Evolutionary conservation across 2,329 filamentous ascomycete species (phyloP).

Genomic region (Neonectria hederae): DNA sequence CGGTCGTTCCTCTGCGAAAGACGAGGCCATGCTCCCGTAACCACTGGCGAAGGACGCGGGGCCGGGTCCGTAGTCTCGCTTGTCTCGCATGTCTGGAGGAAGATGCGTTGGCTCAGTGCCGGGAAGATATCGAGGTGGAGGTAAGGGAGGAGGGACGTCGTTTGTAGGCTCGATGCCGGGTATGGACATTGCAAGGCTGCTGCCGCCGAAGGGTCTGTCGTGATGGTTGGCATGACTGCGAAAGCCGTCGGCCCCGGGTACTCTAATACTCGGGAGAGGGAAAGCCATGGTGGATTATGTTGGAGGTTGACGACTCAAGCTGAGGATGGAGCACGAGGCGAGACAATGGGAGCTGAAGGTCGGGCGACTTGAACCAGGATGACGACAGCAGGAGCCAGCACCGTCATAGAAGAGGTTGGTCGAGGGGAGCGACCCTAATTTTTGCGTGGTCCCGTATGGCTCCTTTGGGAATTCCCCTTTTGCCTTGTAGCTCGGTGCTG

Average conservation of each 20-base stretch:
- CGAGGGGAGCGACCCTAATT: slow-evolving; percentile 20
- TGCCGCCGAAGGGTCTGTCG: slow-evolving; percentile 46
- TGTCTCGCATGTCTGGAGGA: slow-evolving; percentile 44
- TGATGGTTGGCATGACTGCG: slow-evolving; percentile 41
- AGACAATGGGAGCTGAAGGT: slow-evolving; percentile 40
- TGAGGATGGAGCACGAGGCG: slow-evolving; percentile 40
- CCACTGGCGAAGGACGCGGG: slow-evolving; percentile 47
- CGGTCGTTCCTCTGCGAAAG: slow-evolving; percentile 47
- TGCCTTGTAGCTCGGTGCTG: slow-evolving; percentile 28
- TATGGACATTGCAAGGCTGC: slow-evolving; percentile 54
- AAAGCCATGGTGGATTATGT: slow-evolving; percentile 48
- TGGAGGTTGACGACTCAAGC: slow-evolving; percentile 36
- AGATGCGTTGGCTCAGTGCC: slow-evolving; percentile 47
- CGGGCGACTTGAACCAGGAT: slow-evolving; percentile 36
- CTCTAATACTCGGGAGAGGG: slow-evolving; percentile 51
- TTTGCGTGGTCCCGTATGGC: slow-evolving; percentile 19
- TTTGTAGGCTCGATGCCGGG: slow-evolving; percentile 48
- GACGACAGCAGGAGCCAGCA: slow-evolving; percentile 34
- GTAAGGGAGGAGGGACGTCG: slow-evolving; percentile 55
- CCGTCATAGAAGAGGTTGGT: slow-evolving; percentile 39
- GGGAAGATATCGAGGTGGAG: slow-evolving; percentile 54
- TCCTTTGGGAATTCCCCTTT: slow-evolving; percentile 21
- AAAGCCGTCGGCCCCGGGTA: slow-evolving; percentile 44
- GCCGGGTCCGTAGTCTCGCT: slow-evolving; percentile 43
- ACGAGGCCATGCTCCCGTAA: slow-evolving; percentile 53